Base-by-base conservation (phyloP, 164 flowering plant genomes). In the Umbilicus rupestris region DNA sequence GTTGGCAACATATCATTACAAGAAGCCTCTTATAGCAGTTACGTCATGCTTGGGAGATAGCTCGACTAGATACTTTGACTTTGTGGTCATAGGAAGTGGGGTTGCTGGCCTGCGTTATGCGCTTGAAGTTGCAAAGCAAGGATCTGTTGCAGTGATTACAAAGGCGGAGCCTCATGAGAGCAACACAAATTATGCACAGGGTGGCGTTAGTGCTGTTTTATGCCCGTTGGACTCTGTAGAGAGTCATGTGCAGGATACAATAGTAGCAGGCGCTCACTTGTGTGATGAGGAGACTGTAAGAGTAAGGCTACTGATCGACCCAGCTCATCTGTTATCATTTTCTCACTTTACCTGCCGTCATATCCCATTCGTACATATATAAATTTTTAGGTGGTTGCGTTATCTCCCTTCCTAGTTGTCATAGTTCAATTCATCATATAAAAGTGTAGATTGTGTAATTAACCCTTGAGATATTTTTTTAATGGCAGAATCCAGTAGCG, bases 141-240 rank as follows among this genome's bases (percentile, higher is more conserved):
- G 98, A 67, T 81, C 95, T 70, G 98, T 91, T 70, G 98, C 98
- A 10, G 93, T 94, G 68, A 86, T 94, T 57, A 93, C 98, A 22
- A 93, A 93, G 77, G 96, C 95, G 9, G 97, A 91, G 76, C 89
- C 96, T 70, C 95, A 94, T 65, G 97, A 91, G 75, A 83, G 98
- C 80, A 91, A 87, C 83, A 94, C 98, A 73, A 94, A 94, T 75
- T 94, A 94, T 79, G 98, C 98, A 55, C 98, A 91, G 75, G 98
- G 97, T 69, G 98, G 98, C 55, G 95, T 91, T 63, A 94, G 98
- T 80, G 98, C 97, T 70, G 98, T 94, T 44, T 71, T 94, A 68
- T 81, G 91, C 75, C 96, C 97, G 58, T 71, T 76, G 39, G 97
- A 90, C 78, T 94, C 98, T 39, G 89, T 94, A 20, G 98, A 94